A percentile compares a stretch with the other conserved stretches of the same genome.
phyloP scores from a whole-genome alignment of 345 rosid genomes.

The Acer saccharum region DNA sequence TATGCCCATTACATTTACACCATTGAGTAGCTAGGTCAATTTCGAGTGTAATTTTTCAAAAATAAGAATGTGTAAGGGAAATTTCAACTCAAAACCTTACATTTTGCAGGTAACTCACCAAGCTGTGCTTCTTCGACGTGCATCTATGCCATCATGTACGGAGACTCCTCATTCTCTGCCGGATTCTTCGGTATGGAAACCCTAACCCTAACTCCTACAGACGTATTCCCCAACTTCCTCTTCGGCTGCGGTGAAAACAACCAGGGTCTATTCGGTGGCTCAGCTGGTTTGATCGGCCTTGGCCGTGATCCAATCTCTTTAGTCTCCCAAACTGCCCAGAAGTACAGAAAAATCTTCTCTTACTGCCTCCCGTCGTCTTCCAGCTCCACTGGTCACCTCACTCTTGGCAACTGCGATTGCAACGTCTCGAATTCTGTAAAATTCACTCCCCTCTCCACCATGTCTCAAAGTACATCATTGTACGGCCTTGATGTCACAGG shows the following conservation, averaged over 20 bases:
- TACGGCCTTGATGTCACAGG: constrained; percentile 61
- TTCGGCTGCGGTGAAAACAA: constrained; percentile 69
- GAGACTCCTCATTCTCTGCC: constrained; percentile 30
- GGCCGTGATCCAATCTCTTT: constrained; percentile 65
- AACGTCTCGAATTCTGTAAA: constrained; percentile 34
- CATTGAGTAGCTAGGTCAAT: too few relatives aligned
- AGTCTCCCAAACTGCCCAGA: constrained; percentile 58
- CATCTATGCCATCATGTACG: constrained; percentile 72
- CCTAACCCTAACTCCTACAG: constrained; percentile 50
- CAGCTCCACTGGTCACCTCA: constrained; percentile 68
- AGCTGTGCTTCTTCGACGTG: constrained; percentile 31
- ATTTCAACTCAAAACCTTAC: too few relatives aligned
- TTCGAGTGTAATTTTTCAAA: too few relatives aligned
- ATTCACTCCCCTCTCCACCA: constrained; percentile 60
- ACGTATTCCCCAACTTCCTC: constrained; percentile 39
- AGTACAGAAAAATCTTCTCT: constrained; percentile 68
- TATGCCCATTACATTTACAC: too few relatives aligned
- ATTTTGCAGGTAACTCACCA: too few relatives aligned
- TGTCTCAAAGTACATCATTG: constrained; percentile 37
- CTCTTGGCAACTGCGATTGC: constrained; percentile 41
- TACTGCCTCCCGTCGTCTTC: constrained; percentile 82
- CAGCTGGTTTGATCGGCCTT: constrained; percentile 76
- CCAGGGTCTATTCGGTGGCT: too few relatives aligned
- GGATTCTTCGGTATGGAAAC: constrained; percentile 69
- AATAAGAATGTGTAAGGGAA: too few relatives aligned